These are phyloP conservation scores for Vigna mungo DNA, from an alignment of 306 rosid genomes.

Conservation along the genomic window DNA sequence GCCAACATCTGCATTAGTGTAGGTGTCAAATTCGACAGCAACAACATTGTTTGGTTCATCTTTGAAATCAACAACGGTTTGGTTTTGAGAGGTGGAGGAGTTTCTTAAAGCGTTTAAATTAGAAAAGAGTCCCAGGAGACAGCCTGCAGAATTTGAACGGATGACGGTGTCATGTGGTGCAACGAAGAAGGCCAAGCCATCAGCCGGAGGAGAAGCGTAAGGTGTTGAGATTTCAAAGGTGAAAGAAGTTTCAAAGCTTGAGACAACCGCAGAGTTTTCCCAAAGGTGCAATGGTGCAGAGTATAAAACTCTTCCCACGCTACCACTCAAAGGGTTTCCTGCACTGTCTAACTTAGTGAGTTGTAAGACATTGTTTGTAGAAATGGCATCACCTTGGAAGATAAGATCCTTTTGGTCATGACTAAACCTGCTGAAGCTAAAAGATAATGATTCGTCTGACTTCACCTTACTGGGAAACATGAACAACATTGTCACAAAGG, in stretches of 20 bases:
- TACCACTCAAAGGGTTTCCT: fast-evolving
- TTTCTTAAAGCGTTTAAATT: too few relatives aligned
- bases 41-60: background rate
- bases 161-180: background rate
- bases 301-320: background rate
- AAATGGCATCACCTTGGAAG: background rate
- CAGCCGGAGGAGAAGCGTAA: background rate
- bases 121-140: background rate
- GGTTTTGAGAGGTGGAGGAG: background rate
- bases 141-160: background rate
- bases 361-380: background rate
- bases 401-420: background rate
- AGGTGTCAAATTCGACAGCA: background rate
- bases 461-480: background rate
- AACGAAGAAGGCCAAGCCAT: background rate
- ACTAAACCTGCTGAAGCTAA: background rate
- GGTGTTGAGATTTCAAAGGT: background rate
- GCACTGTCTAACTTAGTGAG: background rate
- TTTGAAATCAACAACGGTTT: too few relatives aligned
- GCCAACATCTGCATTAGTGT: fast-evolving
- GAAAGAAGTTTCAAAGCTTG: too few relatives aligned
- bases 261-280: too few relatives aligned
- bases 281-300: background rate
- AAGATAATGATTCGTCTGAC: background rate
- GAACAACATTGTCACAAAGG: too few relatives aligned